phyloP scores from a whole-genome alignment of 1,284 basidiomycete genomes.

The Uromyces viciae-fabae region DNA sequence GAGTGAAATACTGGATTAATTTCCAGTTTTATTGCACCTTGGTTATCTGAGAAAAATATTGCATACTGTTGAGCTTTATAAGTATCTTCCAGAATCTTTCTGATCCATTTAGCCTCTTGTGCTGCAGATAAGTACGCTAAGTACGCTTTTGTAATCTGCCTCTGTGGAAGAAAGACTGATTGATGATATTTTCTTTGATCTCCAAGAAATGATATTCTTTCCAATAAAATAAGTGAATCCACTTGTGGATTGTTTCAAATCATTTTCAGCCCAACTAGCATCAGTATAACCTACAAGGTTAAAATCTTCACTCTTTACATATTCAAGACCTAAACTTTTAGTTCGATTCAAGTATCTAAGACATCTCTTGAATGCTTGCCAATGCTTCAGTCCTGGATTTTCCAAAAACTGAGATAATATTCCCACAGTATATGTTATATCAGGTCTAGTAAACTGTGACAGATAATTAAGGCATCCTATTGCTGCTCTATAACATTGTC shows the following conservation, averaged over 20 bases:
- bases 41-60: conserved; percentile 1
- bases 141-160: conserved; percentile 26
- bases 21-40: no score
- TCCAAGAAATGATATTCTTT: neutral
- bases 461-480: conserved; percentile 21
- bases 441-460: conserved; percentile 25
- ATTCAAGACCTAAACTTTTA: conserved; percentile 13
- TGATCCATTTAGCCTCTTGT: conserved; percentile 28
- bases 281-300: conserved; percentile 9
- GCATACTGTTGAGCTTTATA: neutral
- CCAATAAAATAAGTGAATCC: neutral
- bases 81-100: conserved; percentile 1
- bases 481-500: neutral
- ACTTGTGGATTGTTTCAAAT: neutral
- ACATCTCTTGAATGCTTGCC: conserved; percentile 23
- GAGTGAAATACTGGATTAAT: neutral
- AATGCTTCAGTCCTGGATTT: conserved; percentile 10
- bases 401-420: conserved; percentile 24
- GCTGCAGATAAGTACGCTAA: conserved; percentile 1
- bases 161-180: conserved; percentile 26
- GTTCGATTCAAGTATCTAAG: conserved; percentile 25
- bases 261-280: conserved; percentile 23
- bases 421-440: conserved; percentile 26
- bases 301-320: neutral
- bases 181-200: conserved; percentile 4